Conservation (phyloP, 352 stramenopile species). For the Phytophthora aleatoria region DNA sequence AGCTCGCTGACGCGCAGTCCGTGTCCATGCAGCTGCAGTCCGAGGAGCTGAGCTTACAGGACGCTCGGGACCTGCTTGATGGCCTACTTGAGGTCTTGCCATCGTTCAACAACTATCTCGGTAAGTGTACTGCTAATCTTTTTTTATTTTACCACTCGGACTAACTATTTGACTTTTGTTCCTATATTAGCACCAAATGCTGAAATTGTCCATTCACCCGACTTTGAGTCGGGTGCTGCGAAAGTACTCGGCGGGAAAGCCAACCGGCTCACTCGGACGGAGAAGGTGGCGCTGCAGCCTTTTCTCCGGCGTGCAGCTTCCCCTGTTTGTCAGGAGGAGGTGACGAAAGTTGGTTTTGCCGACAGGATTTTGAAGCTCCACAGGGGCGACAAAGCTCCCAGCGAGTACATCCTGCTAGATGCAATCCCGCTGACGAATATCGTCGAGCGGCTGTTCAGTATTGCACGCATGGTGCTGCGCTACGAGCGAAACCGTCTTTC, state of each 20-base stretch:
- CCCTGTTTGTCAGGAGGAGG: not conserved
- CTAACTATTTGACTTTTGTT: no score
- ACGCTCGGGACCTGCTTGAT: not conserved
- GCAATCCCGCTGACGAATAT: no score
- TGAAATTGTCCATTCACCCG: no score
- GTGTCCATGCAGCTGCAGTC: conserved; percentile 8
- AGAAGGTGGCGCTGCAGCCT: not conserved
- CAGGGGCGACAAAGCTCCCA: no score
- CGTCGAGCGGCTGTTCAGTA: no score
- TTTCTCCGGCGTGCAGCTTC: not conserved
- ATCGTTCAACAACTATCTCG: not conserved
- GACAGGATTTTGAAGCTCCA: not conserved
- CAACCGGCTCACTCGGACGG: not conserved
- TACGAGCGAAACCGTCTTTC: no score
- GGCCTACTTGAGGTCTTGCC: not conserved
- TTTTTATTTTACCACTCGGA: no score
- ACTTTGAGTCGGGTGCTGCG: not conserved
- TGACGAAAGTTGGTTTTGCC: not conserved
- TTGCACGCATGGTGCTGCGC: no score
- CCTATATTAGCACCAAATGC: no score
- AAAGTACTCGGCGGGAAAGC: not conserved
- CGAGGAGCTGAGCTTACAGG: not conserved
- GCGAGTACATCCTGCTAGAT: no score
- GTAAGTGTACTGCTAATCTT: not conserved
- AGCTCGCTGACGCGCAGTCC: not conserved